Percentiles rank a stretch among this genome's conserved stretches.
Evolutionary conservation across 176 grass and related monocot genomes (phyloP).

Genomic region (Carex cristatella): DNA sequence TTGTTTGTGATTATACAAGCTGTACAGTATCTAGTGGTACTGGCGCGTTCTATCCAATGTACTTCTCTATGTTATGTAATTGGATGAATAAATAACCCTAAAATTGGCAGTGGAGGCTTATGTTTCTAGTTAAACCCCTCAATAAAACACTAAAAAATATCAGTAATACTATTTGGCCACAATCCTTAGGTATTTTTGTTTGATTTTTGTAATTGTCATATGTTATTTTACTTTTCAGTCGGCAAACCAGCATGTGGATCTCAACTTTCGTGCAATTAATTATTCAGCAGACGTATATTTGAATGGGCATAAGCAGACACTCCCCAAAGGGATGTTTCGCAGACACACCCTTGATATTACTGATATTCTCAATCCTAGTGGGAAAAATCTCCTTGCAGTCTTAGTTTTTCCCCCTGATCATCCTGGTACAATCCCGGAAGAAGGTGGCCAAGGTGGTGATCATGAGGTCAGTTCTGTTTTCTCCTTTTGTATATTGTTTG

Average conservation of each 20-base stretch:
- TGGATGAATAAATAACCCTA: not conserved
- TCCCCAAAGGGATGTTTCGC: slow-evolving; percentile 96
- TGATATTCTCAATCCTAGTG: slow-evolving; percentile 68
- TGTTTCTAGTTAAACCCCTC: not conserved
- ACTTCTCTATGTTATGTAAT: not conserved
- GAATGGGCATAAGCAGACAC: slow-evolving; percentile 70
- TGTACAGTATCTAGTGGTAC: not conserved
- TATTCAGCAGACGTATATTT: slow-evolving; percentile 89
- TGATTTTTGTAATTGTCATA: not conserved
- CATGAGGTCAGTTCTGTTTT: slow-evolving; percentile 60
- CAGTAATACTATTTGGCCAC: not conserved
- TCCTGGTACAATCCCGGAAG: slow-evolving; percentile 79
- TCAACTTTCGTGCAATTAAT: slow-evolving; percentile 94
- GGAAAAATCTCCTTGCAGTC: slow-evolving; percentile 80
- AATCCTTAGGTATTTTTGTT: not conserved
- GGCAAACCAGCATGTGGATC: slow-evolving; percentile 63
- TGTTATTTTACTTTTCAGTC: slow-evolving; percentile 36
- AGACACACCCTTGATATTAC: slow-evolving; percentile 85
- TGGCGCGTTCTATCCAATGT: not conserved
- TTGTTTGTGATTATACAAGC: not conserved
- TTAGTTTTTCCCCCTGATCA: slow-evolving; percentile 93
- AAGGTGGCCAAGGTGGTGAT: slow-evolving; percentile 93
- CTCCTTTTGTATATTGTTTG: not conserved
- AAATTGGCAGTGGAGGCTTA: not conserved
- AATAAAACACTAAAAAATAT: not conserved